Conservation (phyloP, 208 protist genomes). For the Trypanosoma vivax region DNA sequence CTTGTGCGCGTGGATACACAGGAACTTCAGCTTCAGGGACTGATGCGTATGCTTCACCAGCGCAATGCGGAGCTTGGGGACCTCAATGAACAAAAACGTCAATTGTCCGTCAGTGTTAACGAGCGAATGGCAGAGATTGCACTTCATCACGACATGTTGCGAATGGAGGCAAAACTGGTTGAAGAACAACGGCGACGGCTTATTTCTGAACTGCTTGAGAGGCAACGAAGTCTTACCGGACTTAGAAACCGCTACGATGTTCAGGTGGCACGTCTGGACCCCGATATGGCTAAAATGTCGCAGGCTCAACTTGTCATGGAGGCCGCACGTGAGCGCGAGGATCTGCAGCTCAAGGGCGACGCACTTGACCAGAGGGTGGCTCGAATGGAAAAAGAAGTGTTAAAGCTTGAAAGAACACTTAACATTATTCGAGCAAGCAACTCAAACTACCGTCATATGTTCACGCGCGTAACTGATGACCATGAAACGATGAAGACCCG, state of each 20-base stretch:
- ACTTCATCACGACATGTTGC: slow-evolving; percentile 75
- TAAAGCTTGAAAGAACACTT: slow-evolving; percentile 82
- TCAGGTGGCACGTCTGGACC: slow-evolving; percentile 66
- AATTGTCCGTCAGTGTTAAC: slow-evolving; percentile 50
- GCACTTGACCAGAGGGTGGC: slow-evolving; percentile 70
- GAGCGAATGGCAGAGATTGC: slow-evolving; percentile 81
- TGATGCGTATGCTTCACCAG: slow-evolving; percentile 42
- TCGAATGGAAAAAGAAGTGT: slow-evolving; percentile 65
- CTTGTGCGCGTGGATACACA: slow-evolving; percentile 82
- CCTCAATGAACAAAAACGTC: slow-evolving; percentile 68
- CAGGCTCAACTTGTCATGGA: slow-evolving; percentile 84
- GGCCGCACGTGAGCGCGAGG: slow-evolving; percentile 80
- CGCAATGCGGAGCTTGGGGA: slow-evolving; percentile 56
- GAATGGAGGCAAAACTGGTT: slow-evolving; percentile 64
- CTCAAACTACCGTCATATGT: slow-evolving; percentile 66
- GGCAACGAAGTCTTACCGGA: slow-evolving; percentile 45
- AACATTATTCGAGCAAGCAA: slow-evolving; percentile 70
- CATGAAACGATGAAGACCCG: slow-evolving; percentile 49
- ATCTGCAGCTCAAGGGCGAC: slow-evolving; percentile 77
- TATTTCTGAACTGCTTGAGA: slow-evolving; percentile 63
- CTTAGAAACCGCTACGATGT: slow-evolving; percentile 73
- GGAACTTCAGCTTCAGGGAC: slow-evolving; percentile 80
- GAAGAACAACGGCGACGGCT: slow-evolving; percentile 79
- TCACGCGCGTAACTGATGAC: slow-evolving; percentile 44
- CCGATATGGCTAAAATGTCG: slow-evolving; percentile 43